Conservation (phyloP, 805 yeast species). For the Yamadazyma sp. region DNA sequence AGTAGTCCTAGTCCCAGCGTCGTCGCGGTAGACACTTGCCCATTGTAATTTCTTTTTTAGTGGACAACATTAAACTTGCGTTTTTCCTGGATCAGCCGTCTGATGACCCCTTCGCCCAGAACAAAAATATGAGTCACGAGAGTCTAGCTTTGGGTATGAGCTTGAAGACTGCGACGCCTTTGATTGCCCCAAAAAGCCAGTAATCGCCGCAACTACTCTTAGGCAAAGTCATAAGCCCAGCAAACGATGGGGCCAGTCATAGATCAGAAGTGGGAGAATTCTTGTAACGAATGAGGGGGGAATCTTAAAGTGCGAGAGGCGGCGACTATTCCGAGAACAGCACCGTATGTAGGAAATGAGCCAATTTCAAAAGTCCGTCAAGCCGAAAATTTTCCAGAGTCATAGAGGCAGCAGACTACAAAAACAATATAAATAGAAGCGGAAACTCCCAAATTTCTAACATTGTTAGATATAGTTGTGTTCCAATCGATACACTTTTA, state of each 20-base stretch:
- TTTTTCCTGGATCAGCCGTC: too few relatives aligned
- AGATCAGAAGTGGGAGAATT: background rate
- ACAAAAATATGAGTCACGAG: too few relatives aligned
- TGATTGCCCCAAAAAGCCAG: too few relatives aligned
- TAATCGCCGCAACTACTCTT: too few relatives aligned
- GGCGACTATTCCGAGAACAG: conserved; percentile 6
- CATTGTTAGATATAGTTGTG: background rate
- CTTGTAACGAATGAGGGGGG: conserved; percentile 7
- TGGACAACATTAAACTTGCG: too few relatives aligned
- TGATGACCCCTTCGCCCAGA: too few relatives aligned
- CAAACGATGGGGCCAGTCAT: background rate
- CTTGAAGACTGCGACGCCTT: too few relatives aligned
- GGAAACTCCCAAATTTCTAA: conserved; percentile 1
- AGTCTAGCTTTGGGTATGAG: too few relatives aligned
- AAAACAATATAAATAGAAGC: conserved; percentile 9
- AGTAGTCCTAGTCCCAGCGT: too few relatives aligned
- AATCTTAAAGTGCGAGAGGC: conserved; percentile 6
- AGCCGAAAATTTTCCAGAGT: conserved; percentile 12
- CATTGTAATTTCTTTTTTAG: too few relatives aligned
- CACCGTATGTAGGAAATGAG: conserved; percentile 1
- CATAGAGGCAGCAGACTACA: background rate
- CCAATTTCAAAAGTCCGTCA: conserved; percentile 12
- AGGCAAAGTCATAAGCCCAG: too few relatives aligned
- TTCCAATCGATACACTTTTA: background rate
- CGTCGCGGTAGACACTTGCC: too few relatives aligned